Conservation (phyloP, 345 rosid genomes). For the Eucalyptus tenuipes region DNA sequence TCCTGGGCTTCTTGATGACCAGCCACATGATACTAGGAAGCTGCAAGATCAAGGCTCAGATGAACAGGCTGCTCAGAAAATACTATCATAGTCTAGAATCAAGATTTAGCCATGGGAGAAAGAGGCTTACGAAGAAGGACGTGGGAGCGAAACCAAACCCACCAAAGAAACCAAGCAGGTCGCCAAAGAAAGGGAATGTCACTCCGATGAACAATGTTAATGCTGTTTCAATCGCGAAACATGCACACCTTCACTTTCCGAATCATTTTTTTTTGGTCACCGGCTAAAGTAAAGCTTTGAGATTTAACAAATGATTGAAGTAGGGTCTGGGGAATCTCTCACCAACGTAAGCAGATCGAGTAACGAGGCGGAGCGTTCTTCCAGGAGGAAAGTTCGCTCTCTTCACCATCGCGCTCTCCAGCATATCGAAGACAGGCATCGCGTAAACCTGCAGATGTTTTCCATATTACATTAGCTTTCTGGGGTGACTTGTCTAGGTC, state of each 20-base stretch:
- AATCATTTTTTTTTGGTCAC: not conserved
- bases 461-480: not conserved
- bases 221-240: constrained; percentile 27
- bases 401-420: constrained; percentile 51
- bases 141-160: constrained; percentile 95
- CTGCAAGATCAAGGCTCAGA: constrained; percentile 12
- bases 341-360: constrained; percentile 87
- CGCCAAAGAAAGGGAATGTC: constrained; percentile 92
- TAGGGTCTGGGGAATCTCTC: not conserved
- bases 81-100: not conserved
- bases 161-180: constrained; percentile 93
- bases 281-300: not conserved
- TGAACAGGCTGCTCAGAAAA: not conserved
- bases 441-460: constrained; percentile 50
- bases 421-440: constrained; percentile 79
- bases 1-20: constrained; percentile 72
- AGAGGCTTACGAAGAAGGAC: constrained; percentile 64
- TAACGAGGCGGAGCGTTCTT: constrained; percentile 33
- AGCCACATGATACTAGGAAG: constrained; percentile 95
- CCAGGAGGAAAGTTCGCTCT: constrained; percentile 49
- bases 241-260: not conserved
- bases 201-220: constrained; percentile 76
- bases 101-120: not conserved
- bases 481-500: not conserved
- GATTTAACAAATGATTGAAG: not conserved